Base-by-base conservation (phyloP, 352 stramenopile genomes). In the Phytophthora ohioensis region DNA sequence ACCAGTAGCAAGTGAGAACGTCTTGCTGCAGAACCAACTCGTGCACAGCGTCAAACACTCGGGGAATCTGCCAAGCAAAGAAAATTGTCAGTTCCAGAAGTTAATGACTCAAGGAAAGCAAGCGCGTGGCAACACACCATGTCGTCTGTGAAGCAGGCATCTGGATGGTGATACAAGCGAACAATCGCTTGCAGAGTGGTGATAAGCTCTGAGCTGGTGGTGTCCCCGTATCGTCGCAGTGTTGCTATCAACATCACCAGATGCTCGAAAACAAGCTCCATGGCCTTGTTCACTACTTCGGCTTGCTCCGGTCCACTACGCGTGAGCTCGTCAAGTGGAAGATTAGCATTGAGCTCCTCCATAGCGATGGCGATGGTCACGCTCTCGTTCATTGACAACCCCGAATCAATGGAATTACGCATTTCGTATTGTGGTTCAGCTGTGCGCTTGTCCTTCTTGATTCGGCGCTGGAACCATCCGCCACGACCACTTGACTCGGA, bases 1-100 rank as follows among this genome's bases (percentile, higher is more conserved):
- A 87, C 86, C 86, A 93, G 57, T 92, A 93, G 38, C 73, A 82
- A 6, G 69, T 82, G 42, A 93, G 71, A 36, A 83, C 78, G 38
- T 93, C 80, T 54, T 85, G 80, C 32, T 87, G 80, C 5, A 80
- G 43, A 49, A 93, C 64, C 7, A 93, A 76, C 41, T 88, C 84
- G 27, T 88, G 72, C 0, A 90, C 58, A 3, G 74, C 82, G 30
- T 91, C 81, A 43, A 90, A 76, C 12, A 92, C 66, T 0, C 73
- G 67, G 34, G 76, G 71, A 30, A 86, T 83, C 80, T 88, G 51
- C 9, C 42, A 17, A 66, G 0, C 57, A 43, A 59, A 47, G 27
- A 39, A 15, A 9, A 32, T 17, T n/a, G 17, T 67, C 52, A 75
- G 42, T n/a, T 39, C 21, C 47, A 64, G 34, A 21, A 48, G 10